These are phyloP conservation scores for Spatholobus suberectus DNA, from an alignment of 306 rosid genomes.

Conservation along the genomic window DNA sequence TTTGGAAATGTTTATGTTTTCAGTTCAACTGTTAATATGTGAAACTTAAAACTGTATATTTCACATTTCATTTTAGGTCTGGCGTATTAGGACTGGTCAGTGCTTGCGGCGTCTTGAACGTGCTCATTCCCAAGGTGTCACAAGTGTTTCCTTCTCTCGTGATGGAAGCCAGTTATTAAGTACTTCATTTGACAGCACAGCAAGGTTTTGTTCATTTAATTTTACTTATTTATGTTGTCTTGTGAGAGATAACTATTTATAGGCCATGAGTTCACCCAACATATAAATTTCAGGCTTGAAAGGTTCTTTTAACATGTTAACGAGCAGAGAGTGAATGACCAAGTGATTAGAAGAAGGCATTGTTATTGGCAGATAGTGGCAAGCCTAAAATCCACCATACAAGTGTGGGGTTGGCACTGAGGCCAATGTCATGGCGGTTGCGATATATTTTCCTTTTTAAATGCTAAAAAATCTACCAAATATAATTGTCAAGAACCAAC, in stretches of 20 bases:
- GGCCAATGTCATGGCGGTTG: background rate
- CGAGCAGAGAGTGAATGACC: conserved; percentile 18
- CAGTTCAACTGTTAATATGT: background rate
- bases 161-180: conserved; percentile 98
- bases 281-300: background rate
- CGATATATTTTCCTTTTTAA: background rate
- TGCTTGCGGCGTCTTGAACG: conserved; percentile 99
- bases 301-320: conserved; percentile 11
- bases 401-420: background rate
- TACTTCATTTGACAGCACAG: conserved; percentile 96
- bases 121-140: conserved; percentile 96
- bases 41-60: conserved; percentile 14
- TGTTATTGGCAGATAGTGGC: background rate
- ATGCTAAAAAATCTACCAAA: background rate
- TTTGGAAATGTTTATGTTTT: conserved; percentile 16
- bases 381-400: background rate
- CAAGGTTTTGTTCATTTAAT: conserved; percentile 63
- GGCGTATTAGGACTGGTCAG: conserved; percentile 99
- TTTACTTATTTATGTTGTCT: background rate
- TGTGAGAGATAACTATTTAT: background rate
- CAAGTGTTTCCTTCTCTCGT: conserved; percentile 93
- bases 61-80: conserved; percentile 63
- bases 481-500: background rate
- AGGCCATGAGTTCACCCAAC: conserved; percentile 1
- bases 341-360: conserved; percentile 4